Conservation (phyloP, 805 yeast species). For the Sugiyamaella americana region DNA sequence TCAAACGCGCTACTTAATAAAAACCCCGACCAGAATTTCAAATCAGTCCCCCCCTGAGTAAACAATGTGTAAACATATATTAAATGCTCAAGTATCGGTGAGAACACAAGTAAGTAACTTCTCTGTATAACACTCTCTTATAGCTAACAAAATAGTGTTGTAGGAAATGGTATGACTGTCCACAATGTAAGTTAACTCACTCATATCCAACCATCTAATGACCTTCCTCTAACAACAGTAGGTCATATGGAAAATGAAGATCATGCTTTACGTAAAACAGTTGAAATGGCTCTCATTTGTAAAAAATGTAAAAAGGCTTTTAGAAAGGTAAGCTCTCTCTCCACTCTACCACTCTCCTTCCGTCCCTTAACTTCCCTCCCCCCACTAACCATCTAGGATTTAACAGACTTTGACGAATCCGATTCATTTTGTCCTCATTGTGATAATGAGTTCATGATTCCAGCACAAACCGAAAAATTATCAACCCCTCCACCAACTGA, state of each 20-base stretch:
- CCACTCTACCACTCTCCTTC: too few relatives aligned
- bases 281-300: conserved; percentile 30
- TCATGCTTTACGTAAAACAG: conserved; percentile 28
- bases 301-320: conserved; percentile 32
- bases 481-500: conserved; percentile 11
- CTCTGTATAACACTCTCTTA: not conserved
- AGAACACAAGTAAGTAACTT: conserved; percentile 24
- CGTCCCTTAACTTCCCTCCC: too few relatives aligned
- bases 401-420: conserved; percentile 31
- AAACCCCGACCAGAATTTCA: too few relatives aligned
- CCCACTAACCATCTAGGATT: conserved; percentile 20
- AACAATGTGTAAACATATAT: conserved; percentile 29
- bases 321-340: conserved; percentile 26
- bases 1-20: conserved; percentile 6
- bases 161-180: conserved; percentile 32
- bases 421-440: conserved; percentile 34
- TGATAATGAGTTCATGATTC: conserved; percentile 30
- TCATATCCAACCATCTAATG: too few relatives aligned
- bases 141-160: conserved; percentile 24
- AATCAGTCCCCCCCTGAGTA: conserved; percentile 6
- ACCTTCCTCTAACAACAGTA: conserved; percentile 1
- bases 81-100: conserved; percentile 32
- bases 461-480: conserved; percentile 13
- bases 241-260: conserved; percentile 29
- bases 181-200: conserved; percentile 27